phyloP scores from a whole-genome alignment of 306 rosid species.

The Prunus davidiana region DNA sequence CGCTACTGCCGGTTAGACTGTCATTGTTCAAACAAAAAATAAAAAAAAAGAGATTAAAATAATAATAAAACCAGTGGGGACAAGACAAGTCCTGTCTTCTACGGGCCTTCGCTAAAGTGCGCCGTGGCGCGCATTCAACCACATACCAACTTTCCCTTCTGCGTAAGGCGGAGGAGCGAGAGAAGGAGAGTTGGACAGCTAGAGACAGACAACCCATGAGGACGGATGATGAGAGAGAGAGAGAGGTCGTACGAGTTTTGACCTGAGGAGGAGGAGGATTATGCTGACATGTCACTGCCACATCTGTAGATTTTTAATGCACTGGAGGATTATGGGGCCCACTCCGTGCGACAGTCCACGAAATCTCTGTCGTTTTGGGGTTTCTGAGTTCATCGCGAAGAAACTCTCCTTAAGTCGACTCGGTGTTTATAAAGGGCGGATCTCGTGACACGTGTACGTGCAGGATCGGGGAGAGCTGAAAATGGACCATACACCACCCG shows the following conservation, averaged over 20 bases:
- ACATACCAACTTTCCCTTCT: background rate
- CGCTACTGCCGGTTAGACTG: slow-evolving; percentile 18
- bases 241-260: slow-evolving; percentile 8
- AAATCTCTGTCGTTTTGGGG: slow-evolving; percentile 45
- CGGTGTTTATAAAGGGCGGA: background rate
- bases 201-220: slow-evolving; percentile 32
- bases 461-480: background rate
- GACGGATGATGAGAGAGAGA: background rate
- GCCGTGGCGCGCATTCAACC: background rate
- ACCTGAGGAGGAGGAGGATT: background rate
- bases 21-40: background rate
- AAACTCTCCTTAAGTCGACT: background rate
- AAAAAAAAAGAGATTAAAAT: too few species aligned
- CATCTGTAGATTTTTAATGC: background rate
- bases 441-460: slow-evolving; percentile 4
- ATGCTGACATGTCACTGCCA: slow-evolving; percentile 10
- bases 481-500: background rate
- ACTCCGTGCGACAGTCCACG: slow-evolving; percentile 31
- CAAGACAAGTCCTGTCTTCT: background rate
- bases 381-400: background rate
- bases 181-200: slow-evolving; percentile 18
- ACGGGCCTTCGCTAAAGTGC: background rate
- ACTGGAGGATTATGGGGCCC: slow-evolving; percentile 12
- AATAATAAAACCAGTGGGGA: background rate
- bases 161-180: background rate